Percentiles rank a stretch among this genome's conserved stretches.
Evolutionary conservation across 2,329 filamentous ascomycete species (phyloP).

Genomic region (Sarocladium kiliense): DNA sequence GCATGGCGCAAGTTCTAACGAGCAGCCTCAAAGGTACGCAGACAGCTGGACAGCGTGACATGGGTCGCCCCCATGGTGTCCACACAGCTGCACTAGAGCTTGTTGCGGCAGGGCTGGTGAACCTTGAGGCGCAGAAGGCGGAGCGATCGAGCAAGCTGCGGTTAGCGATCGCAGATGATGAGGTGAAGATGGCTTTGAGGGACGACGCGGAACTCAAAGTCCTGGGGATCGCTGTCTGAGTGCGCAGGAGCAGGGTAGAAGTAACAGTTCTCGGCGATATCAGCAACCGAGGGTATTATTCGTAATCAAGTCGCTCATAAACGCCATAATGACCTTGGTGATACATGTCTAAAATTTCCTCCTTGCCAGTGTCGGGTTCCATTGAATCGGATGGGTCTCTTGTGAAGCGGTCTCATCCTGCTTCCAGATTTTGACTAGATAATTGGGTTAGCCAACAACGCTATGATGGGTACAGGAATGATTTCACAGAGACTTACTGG

Average conservation of each 20-base stretch:
- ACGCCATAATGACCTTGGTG: slow-evolving; percentile 4
- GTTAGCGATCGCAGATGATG: slow-evolving; percentile 82
- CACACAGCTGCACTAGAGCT: slow-evolving; percentile 74
- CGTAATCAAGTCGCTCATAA: background rate
- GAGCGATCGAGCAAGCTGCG: slow-evolving; percentile 85
- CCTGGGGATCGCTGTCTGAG: slow-evolving; percentile 55
- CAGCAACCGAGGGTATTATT: background rate
- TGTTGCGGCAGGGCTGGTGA: slow-evolving; percentile 81
- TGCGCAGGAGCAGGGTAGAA: background rate
- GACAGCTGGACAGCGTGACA: slow-evolving; percentile 21
- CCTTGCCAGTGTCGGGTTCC: slow-evolving; percentile 76
- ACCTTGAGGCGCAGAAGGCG: slow-evolving; percentile 72
- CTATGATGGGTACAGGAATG: background rate
- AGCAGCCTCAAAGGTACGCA: slow-evolving; percentile 22
- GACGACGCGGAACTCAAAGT: slow-evolving; percentile 85
- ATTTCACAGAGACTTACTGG: slow-evolving; percentile 57
- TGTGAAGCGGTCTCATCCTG: slow-evolving; percentile 86
- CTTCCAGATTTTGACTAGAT: slow-evolving; percentile 86
- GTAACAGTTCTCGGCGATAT: slow-evolving; percentile 13
- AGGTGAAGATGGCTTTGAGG: slow-evolving; percentile 80
- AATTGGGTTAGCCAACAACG: slow-evolving; percentile 18
- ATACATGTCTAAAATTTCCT: slow-evolving; percentile 59
- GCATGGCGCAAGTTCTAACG: slow-evolving; percentile 30
- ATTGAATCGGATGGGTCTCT: slow-evolving; percentile 86
- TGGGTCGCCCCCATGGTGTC: slow-evolving; percentile 38